A percentile compares a stretch with the other conserved stretches of the same genome.
Conservation (phyloP, 306 rosid species). For the Dalbergia cultrata region DNA sequence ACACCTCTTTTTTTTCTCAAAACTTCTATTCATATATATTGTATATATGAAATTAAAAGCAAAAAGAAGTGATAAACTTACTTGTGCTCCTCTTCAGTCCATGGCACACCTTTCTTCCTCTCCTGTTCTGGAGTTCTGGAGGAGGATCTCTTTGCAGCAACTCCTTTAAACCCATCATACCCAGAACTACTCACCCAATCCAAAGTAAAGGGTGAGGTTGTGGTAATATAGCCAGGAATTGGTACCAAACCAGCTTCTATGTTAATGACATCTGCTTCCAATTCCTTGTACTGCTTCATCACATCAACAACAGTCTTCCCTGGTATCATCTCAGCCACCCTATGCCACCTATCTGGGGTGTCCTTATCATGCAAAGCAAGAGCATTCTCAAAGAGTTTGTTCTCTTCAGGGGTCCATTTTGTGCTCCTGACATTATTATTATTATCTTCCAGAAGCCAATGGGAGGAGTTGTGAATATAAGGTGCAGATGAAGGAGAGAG, state of each 20-base stretch:
- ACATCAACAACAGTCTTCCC: conserved; percentile 82
- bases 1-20: not conserved
- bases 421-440: conserved; percentile 39
- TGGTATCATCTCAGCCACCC: conserved; percentile 82
- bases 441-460: conserved; percentile 63
- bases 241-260: conserved; percentile 89
- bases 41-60: not conserved
- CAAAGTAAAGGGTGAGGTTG: conserved; percentile 66
- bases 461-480: conserved; percentile 49
- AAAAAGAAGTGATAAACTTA: conserved; percentile 51
- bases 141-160: conserved; percentile 66
- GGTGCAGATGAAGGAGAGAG: conserved; percentile 63
- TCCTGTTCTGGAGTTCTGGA: conserved; percentile 76
- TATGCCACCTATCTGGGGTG: conserved; percentile 83
- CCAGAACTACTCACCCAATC: conserved; percentile 74
- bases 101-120: conserved; percentile 91
- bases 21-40: not conserved
- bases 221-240: conserved; percentile 66
- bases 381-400: conserved; percentile 90
- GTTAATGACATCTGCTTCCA: conserved; percentile 76
- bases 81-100: conserved; percentile 98
- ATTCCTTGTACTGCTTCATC: conserved; percentile 70
- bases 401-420: conserved; percentile 84
- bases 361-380: conserved; percentile 82
- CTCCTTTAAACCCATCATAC: conserved; percentile 64